Percentiles rank a stretch among this genome's conserved stretches.
Evolutionary conservation across 345 rosid genomes (phyloP).

Genomic region (Salix brachista): DNA sequence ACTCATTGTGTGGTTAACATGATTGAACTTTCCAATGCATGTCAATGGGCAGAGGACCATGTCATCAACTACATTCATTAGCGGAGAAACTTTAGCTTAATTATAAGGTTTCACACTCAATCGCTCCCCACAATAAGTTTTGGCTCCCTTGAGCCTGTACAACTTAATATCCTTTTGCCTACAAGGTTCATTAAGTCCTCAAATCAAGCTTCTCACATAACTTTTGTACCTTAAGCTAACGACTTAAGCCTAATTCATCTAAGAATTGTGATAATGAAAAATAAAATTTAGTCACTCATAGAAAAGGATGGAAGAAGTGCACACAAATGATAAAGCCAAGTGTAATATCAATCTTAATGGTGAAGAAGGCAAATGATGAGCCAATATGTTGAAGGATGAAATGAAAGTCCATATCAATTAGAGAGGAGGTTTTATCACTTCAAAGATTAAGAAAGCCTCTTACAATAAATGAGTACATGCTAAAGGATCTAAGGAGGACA

Average conservation of each 20-base stretch:
- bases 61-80: background rate
- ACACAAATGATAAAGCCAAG: background rate
- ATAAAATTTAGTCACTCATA: background rate
- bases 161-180: too few species aligned
- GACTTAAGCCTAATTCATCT: background rate
- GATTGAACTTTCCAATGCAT: background rate
- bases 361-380: background rate
- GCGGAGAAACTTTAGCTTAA: background rate
- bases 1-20: too few species aligned
- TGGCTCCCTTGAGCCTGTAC: background rate
- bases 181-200: background rate
- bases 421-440: background rate
- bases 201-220: background rate
- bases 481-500: background rate
- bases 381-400: background rate
- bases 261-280: background rate
- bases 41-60: background rate
- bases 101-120: background rate
- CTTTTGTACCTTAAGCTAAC: background rate
- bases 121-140: too few species aligned
- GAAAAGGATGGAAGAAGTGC: background rate
- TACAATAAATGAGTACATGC: background rate
- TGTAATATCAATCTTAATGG: background rate
- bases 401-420: background rate
- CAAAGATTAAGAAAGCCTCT: background rate